phyloP scores from a whole-genome alignment of 2,329 filamentous ascomycete species.

The Xylaria sp. region DNA sequence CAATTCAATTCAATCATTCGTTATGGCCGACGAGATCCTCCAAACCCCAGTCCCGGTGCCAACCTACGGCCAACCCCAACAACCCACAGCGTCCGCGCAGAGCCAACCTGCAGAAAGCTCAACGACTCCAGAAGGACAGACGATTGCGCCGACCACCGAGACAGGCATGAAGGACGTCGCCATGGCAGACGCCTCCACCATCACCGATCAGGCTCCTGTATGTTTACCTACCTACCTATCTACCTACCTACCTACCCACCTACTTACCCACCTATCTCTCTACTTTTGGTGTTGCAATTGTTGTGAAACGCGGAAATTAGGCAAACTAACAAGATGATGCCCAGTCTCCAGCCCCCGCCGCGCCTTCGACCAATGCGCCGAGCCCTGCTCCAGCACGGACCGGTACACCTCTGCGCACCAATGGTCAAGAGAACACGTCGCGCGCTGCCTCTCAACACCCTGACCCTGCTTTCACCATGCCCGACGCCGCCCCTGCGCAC shows the following conservation, averaged over 20 bases:
- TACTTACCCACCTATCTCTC: too few species aligned
- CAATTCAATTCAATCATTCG: too few species aligned
- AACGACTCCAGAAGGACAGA: conserved; percentile 29
- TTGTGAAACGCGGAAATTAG: background rate
- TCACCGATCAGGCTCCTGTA: conserved; percentile 56
- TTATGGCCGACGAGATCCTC: conserved; percentile 44
- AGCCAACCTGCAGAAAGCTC: conserved; percentile 20
- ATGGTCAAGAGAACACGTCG: conserved; percentile 57
- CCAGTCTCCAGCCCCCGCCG: conserved; percentile 55
- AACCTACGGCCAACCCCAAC: conserved; percentile 43
- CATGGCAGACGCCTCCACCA: conserved; percentile 58
- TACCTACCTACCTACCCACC: too few species aligned
- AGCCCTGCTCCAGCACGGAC: conserved; percentile 58
- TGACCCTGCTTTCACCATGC: conserved; percentile 65
- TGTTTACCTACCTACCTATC: conserved; percentile 1
- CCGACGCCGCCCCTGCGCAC: conserved; percentile 69
- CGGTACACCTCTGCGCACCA: conserved; percentile 60
- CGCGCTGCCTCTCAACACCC: conserved; percentile 68
- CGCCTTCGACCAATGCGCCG: conserved; percentile 47
- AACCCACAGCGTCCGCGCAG: conserved; percentile 28
- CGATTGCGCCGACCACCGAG: conserved; percentile 38
- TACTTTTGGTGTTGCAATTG: background rate
- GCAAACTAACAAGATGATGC: conserved; percentile 2
- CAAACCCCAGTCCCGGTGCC: conserved; percentile 47
- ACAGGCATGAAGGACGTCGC: conserved; percentile 51